Evolutionary conservation across 1,139 yeast species (phyloP).

Genomic region (Hansenula lynferdii): DNA sequence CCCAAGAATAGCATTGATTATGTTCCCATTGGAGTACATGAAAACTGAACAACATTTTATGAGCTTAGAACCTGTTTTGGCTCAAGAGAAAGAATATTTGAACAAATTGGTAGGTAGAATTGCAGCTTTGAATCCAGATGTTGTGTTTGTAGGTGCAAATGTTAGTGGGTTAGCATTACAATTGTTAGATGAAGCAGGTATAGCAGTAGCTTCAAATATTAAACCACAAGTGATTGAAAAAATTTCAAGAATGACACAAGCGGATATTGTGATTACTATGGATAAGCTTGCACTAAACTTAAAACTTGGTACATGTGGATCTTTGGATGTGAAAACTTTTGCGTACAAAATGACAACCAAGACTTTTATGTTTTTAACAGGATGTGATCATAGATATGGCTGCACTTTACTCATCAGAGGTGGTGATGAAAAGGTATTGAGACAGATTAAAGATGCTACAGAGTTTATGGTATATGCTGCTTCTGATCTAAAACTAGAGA

Average conservation of each 20-base stretch:
- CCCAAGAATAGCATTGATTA: conserved; percentile 77
- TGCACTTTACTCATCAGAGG: conserved; percentile 85
- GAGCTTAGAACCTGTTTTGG: conserved; percentile 76
- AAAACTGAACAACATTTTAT: conserved; percentile 68
- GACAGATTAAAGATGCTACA: conserved; percentile 69
- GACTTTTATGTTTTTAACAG: conserved; percentile 72
- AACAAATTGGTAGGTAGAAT: conserved; percentile 79
- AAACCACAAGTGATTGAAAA: conserved; percentile 82
- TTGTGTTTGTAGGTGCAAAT: conserved; percentile 75
- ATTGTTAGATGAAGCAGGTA: conserved; percentile 65
- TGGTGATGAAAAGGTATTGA: conserved; percentile 51
- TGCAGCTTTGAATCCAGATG: conserved; percentile 70
- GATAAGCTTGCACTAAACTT: conserved; percentile 59
- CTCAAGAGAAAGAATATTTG: conserved; percentile 85
- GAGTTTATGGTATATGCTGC: conserved; percentile 78
- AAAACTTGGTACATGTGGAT: conserved; percentile 65
- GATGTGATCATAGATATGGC: conserved; percentile 71
- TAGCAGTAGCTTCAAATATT: conserved; percentile 73
- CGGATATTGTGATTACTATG: conserved; percentile 70
- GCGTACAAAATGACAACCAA: conserved; percentile 52
- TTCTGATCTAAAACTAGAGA: conserved; percentile 76
- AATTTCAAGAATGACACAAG: conserved; percentile 73
- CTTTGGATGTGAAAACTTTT: conserved; percentile 67
- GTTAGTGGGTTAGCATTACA: conserved; percentile 82
- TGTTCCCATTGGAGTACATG: conserved; percentile 87